Percentiles rank a stretch among this genome's conserved stretches.
Evolutionary conservation across 2,329 filamentous ascomycete species (phyloP).

Genomic region (Ciborinia camelliae): DNA sequence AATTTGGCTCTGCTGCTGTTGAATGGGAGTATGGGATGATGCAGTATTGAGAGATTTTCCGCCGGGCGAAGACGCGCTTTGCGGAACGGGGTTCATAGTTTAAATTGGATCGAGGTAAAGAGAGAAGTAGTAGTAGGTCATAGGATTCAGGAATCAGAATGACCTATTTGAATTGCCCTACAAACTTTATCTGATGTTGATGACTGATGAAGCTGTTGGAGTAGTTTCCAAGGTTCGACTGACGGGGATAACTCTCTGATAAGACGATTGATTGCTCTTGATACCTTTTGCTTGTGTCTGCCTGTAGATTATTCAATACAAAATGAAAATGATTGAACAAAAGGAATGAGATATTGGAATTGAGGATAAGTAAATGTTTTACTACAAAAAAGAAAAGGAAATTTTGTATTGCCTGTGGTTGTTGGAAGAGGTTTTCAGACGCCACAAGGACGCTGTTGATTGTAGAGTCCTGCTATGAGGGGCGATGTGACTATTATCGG

Average conservation of each 20-base stretch:
- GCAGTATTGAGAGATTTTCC: constrained; percentile 36
- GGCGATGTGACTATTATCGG: constrained; percentile 1
- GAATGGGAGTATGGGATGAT: constrained; percentile 32
- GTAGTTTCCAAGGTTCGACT: neutral
- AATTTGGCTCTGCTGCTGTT: constrained; percentile 33
- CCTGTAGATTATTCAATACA: neutral
- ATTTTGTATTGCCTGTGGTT: neutral
- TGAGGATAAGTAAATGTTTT: neutral
- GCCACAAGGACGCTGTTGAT: constrained; percentile 5
- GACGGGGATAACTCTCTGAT: neutral
- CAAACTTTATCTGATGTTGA: neutral
- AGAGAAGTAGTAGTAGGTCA: neutral
- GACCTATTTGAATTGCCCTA: neutral
- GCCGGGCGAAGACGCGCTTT: constrained; percentile 33
- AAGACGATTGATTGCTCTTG: neutral
- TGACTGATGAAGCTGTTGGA: neutral
- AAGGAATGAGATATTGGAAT: neutral
- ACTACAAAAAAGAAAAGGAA: neutral
- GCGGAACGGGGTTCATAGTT: constrained; percentile 36
- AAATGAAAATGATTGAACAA: neutral
- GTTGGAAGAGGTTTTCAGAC: neutral
- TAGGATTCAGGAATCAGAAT: neutral
- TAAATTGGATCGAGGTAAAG: constrained; percentile 12
- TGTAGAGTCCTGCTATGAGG: constrained; percentile 4
- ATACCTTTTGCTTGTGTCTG: neutral